Evolutionary conservation across 176 grass and related monocot species (phyloP), one percentile per base, ranked within the genome.

Genomic region (Rhynchospora pubera): DNA sequence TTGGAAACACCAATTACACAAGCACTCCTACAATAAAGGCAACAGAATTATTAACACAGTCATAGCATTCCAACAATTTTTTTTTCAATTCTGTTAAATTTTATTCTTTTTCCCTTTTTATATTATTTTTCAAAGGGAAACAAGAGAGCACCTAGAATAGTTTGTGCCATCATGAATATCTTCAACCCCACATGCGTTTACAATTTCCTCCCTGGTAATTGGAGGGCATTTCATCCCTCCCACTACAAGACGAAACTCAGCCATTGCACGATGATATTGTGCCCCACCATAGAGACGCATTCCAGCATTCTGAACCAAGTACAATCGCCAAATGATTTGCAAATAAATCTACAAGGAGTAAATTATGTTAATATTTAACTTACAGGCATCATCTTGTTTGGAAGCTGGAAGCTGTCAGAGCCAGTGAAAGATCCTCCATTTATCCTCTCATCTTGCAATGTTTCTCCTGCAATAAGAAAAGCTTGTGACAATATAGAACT

Each of bases 181-280:
- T 91, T 97, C 94, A 88, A 97, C 92, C n/a, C 94, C 94, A 91
- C 81, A 97, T 73, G 94, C 94, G 87, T 97, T 97, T 83, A 97
- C 90, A 85, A 97, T 92, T 92, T 97, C 94, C 87, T 94, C 94
- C 86, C 90, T 97, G 67, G 86, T 94, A 71, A 97, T 94, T 73
- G 91, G 90, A 87, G 91, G 90, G 53, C 91, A 97, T 75, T 91
- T 97, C 44, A 92, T 89, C 87, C 86, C 91, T 86, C 91, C 88
- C 90, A 91, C 86, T 73, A 97, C 75, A 78, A 97, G 80, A 74
- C 91, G 91, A 85, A 97, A 97, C 89, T 97, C 94, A 83, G 94
- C 94, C 94, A 94, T 94, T 65, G 90, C 94, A 30, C 94, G 86
- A 79, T 97, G 91, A 85, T 97, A 97, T 83, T 97, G 94, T 76